phyloP scores from a whole-genome alignment of 306 rosid species.

The Vigna mungo region DNA sequence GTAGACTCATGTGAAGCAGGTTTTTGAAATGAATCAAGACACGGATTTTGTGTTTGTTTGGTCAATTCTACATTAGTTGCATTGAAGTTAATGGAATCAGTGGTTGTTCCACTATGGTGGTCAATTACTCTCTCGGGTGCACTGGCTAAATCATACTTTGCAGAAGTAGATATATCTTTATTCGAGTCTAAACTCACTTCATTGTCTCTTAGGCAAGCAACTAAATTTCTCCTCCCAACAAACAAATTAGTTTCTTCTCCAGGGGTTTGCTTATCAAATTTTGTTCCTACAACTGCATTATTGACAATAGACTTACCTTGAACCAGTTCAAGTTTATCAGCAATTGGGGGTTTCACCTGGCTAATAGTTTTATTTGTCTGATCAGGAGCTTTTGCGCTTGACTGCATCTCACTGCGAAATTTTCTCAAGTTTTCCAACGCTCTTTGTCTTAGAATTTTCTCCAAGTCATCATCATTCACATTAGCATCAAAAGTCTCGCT shows the following conservation, averaged over 20 bases:
- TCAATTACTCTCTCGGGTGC: conserved; percentile 52
- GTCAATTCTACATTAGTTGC: conserved; percentile 43
- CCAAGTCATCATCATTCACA: conserved; percentile 61
- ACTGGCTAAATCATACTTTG: conserved; percentile 46
- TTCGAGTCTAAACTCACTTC: conserved; percentile 41
- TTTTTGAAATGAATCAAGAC: conserved; percentile 30
- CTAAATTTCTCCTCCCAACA: conserved; percentile 43
- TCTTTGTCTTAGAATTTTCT: conserved; percentile 73
- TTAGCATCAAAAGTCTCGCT: conserved; percentile 48
- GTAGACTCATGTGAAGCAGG: conserved; percentile 45
- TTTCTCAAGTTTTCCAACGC: conserved; percentile 86
- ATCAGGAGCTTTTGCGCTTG: conserved; percentile 46
- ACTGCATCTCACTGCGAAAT: conserved; percentile 57
- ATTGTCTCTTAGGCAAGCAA: conserved; percentile 36
- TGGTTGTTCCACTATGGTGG: conserved; percentile 39
- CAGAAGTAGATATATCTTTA: conserved; percentile 44
- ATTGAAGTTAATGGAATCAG: conserved; percentile 18
- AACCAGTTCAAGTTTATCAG: conserved; percentile 47
- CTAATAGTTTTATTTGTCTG: conserved; percentile 49
- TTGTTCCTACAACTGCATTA: conserved; percentile 43
- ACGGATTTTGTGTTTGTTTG: conserved; percentile 34
- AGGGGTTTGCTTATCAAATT: conserved; percentile 45
- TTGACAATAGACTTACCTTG: conserved; percentile 49
- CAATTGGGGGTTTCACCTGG: conserved; percentile 52
- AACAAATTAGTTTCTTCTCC: conserved; percentile 45